phyloP scores from a whole-genome alignment of 371 early-diverging fungal genomes.

The Dichotomocladium elegans region DNA sequence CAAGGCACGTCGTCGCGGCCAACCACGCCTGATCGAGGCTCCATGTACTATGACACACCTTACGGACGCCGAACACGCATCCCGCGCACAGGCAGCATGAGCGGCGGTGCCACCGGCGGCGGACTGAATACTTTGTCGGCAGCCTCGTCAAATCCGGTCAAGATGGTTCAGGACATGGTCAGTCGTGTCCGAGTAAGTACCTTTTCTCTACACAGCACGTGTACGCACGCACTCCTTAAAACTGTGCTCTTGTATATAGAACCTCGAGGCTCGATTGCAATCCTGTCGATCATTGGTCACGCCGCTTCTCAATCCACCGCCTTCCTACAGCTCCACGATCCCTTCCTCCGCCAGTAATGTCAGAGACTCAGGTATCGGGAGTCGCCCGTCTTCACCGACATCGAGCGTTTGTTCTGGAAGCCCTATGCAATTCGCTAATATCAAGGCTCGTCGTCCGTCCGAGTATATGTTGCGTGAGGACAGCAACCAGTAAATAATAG shows the following conservation, averaged over 20 bases:
- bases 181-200: constrained; percentile 60
- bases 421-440: constrained; percentile 40
- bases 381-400: constrained; percentile 28
- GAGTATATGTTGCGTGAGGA: constrained; percentile 29
- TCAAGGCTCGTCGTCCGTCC: constrained; percentile 43
- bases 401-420: constrained; percentile 28
- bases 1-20: constrained; percentile 20
- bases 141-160: constrained; percentile 52
- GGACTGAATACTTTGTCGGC: constrained; percentile 14
- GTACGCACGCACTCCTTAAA: no score
- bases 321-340: constrained; percentile 42
- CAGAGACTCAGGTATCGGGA: constrained; percentile 2
- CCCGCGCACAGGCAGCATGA: constrained; percentile 23
- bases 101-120: no score
- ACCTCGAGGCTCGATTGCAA: constrained; percentile 60
- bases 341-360: constrained; percentile 21
- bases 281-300: constrained; percentile 66
- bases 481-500: background rate
- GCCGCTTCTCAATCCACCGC: constrained; percentile 61
- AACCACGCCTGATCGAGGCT: constrained; percentile 28
- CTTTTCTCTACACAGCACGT: background rate
- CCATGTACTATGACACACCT: constrained; percentile 25
- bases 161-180: constrained; percentile 72
- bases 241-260: no score
- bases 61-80: constrained; percentile 33